Percentiles rank a stretch among this genome's conserved stretches.
Evolutionary conservation across 768 basidiomycete species (phyloP).

Genomic region (Dacryopinax spathularia): DNA sequence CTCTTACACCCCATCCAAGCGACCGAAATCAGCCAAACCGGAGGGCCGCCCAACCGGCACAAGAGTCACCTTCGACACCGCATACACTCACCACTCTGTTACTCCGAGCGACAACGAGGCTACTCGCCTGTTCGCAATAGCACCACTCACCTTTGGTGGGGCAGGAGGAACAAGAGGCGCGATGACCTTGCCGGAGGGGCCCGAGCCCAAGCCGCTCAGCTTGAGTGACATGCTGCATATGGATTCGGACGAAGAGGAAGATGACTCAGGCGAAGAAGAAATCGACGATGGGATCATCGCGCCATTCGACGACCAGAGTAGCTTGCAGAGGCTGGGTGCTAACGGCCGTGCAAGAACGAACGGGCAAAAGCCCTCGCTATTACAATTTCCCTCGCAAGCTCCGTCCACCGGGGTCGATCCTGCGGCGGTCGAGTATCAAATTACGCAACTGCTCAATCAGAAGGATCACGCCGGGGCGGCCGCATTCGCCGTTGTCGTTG

Average conservation of each 20-base stretch:
- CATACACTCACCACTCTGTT: too few relatives aligned
- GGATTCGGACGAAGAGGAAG: neutral
- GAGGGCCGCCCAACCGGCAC: too few relatives aligned
- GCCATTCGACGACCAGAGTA: neutral
- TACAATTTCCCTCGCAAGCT: neutral
- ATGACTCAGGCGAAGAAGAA: neutral
- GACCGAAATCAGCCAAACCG: too few relatives aligned
- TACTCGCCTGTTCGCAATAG: too few relatives aligned
- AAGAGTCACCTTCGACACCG: too few relatives aligned
- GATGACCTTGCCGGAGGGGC: neutral
- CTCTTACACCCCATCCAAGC: too few relatives aligned
- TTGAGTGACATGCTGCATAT: neutral
- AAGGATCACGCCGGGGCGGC: constrained; percentile 40
- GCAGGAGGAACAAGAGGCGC: neutral
- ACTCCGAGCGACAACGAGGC: too few relatives aligned
- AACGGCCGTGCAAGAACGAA: neutral
- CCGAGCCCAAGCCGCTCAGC: neutral
- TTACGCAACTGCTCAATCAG: constrained; percentile 58
- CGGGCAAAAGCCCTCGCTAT: neutral
- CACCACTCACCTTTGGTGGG: neutral
- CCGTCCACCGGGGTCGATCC: constrained; percentile 15
- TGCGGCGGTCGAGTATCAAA: constrained; percentile 60
- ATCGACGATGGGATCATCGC: neutral
- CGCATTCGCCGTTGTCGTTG: constrained; percentile 48
- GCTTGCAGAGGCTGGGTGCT: neutral